These are phyloP conservation scores for Tricholoma sp. DNA, from an alignment of 768 basidiomycete species.

Conservation along the genomic window DNA sequence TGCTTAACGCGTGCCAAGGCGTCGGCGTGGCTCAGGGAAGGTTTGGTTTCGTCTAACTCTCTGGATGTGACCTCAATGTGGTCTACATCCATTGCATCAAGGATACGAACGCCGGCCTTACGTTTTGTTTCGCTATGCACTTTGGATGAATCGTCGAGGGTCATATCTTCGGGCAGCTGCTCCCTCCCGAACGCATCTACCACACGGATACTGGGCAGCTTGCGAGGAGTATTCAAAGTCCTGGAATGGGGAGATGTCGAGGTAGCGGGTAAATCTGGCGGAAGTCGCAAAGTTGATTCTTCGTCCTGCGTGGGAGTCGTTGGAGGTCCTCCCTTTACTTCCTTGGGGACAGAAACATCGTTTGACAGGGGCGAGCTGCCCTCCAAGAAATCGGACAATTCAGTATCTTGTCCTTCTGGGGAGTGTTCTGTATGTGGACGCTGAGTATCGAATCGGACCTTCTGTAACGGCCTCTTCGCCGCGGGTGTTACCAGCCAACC, in stretches of 20 bases:
- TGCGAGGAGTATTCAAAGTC: slow-evolving; percentile 29
- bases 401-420: background rate
- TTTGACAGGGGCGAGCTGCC: slow-evolving; percentile 3
- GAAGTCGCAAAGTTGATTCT: slow-evolving; percentile 1
- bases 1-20: slow-evolving; percentile 53
- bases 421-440: slow-evolving; percentile 14
- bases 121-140: slow-evolving; percentile 17
- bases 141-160: slow-evolving; percentile 1
- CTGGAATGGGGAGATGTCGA: slow-evolving; percentile 12
- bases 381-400: slow-evolving; percentile 7
- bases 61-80: slow-evolving; percentile 18
- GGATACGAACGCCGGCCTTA: slow-evolving; percentile 47
- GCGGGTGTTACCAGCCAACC: slow-evolving; percentile 61
- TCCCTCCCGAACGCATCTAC: slow-evolving; percentile 69
- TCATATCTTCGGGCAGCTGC: slow-evolving; percentile 14
- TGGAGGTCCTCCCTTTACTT: background rate
- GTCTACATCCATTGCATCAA: slow-evolving; percentile 63
- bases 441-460: slow-evolving; percentile 67
- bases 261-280: slow-evolving; percentile 13
- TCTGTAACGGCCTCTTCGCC: slow-evolving; percentile 51
- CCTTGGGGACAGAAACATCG: background rate
- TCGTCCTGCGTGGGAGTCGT: background rate
- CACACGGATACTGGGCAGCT: slow-evolving; percentile 53
- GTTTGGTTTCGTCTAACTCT: slow-evolving; percentile 17
- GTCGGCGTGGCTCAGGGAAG: slow-evolving; percentile 37